Evolutionary conservation across 192 early-diverging fungal genomes (phyloP).

Genomic region (Obelidium mucronatum): DNA sequence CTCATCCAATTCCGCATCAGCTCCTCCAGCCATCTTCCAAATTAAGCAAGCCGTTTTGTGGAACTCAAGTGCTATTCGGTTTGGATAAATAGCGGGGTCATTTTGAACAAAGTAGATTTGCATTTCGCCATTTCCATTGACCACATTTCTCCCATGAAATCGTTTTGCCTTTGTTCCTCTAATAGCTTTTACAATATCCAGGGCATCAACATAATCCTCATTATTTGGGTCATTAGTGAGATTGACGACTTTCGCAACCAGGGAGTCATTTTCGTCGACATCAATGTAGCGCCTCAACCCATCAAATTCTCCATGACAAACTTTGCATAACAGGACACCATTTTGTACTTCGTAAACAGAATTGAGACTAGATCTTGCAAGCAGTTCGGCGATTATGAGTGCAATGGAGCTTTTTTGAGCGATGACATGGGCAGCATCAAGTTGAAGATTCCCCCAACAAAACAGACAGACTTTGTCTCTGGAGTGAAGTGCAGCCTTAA

Average conservation of each 20-base stretch:
- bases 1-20: background rate
- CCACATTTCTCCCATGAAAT: too few relatives aligned
- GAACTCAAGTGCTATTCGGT: slow-evolving; percentile 2
- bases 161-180: too few relatives aligned
- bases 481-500: too few relatives aligned
- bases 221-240: too few relatives aligned
- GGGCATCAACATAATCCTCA: too few relatives aligned
- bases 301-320: slow-evolving; percentile 35
- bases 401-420: background rate
- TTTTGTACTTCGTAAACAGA: slow-evolving; percentile 30
- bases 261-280: slow-evolving; percentile 23
- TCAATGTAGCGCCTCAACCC: slow-evolving; percentile 16
- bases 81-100: background rate
- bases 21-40: too few relatives aligned
- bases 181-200: too few relatives aligned
- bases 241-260: slow-evolving; percentile 38
- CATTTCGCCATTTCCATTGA: too few relatives aligned
- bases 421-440: slow-evolving; percentile 16
- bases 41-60: background rate
- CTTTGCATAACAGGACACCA: slow-evolving; percentile 25
- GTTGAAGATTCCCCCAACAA: background rate
- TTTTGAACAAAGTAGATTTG: too few relatives aligned
- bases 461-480: slow-evolving; percentile 6
- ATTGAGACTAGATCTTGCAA: background rate
- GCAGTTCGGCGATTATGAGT: background rate